Evolutionary conservation across 129 eudicot genomes (phyloP).

Genomic region (Escallonia herrerae): DNA sequence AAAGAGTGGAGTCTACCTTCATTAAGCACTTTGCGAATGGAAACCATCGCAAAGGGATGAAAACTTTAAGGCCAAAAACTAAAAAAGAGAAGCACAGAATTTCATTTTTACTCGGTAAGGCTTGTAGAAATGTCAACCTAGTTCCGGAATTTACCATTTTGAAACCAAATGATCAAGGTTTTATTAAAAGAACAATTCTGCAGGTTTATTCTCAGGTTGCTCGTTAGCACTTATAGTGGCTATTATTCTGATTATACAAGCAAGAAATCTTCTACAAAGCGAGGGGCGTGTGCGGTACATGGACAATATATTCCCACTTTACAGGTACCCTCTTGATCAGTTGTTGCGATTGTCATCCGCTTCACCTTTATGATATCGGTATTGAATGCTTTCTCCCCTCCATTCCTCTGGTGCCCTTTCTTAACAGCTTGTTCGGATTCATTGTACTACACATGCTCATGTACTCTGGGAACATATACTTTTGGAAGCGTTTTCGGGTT

Average conservation of each 20-base stretch:
- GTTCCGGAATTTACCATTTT: too few relatives aligned
- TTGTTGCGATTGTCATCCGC: background rate
- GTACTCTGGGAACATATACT: conserved; percentile 48
- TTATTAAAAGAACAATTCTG: background rate
- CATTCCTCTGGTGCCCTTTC: background rate
- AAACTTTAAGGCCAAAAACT: conserved; percentile 29
- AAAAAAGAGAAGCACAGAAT: conserved; percentile 50
- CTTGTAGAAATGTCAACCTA: background rate
- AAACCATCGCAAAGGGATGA: conserved; percentile 57
- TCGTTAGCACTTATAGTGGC: conserved; percentile 55
- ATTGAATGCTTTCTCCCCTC: background rate
- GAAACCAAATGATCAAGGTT: background rate
- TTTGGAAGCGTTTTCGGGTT: conserved; percentile 62
- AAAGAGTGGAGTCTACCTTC: conserved; percentile 47
- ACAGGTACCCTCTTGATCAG: conserved; percentile 11
- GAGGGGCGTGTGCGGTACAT: conserved; percentile 40
- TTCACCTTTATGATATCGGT: background rate
- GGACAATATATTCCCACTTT: conserved; percentile 51
- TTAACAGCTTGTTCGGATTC: conserved; percentile 34
- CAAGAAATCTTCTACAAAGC: conserved; percentile 29
- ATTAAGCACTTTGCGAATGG: conserved; percentile 58
- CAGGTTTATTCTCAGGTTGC: conserved; percentile 68
- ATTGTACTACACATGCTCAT: conserved; percentile 62
- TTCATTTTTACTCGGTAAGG: conserved; percentile 51
- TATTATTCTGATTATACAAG: conserved; percentile 30